Base-by-base conservation (phyloP, 176 grass and related monocot genomes). In the Thinopyrum elongatum region DNA sequence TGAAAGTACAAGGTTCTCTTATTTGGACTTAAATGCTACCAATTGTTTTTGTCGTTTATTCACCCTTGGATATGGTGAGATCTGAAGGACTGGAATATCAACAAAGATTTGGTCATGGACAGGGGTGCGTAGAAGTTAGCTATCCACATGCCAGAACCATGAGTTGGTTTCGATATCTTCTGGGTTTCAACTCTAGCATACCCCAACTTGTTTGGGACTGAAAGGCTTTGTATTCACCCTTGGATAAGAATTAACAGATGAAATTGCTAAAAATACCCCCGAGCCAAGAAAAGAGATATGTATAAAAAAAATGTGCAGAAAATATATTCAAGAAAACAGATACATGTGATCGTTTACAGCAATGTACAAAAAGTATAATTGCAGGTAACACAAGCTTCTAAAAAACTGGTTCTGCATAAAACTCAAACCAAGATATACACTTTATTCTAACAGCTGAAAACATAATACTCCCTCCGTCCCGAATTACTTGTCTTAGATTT, bases 361-460 rank as follows among this genome's bases (percentile, higher is more conserved):
- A 49, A 65, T 74, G 26, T 29, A 29, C 16, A 49, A 74, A 27
- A 75, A 53, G 17, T 27, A 3, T 26, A 31, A 41, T 21, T 59
- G 70, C 11, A 14, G 38, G 39, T 49, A 29, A 78, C 23, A 14
- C 21, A 77, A 82, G 51, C 41, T 11, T 79, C 22, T 63, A 25
- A 42, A 55, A 78, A 72, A 74, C 25, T 53, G 30, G 38, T 67
- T 71, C 51, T 53, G 77, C 23, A 22, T n/a, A 77, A 26, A 77
- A 78, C 4, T 61, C 4, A 41, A 38, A 36, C 12, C 6, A 76
- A 47, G 17, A 38, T 60, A 16, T 41, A 31, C 36, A 44, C 17
- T 28, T 30, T 64, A 35, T 63, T 74, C 15, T 67, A 22, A 69
- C 78, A 69, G 80, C 38, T 39, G 28, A 53, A 86, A 80, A 59